Evolutionary conservation across 2,329 filamentous ascomycete genomes (phyloP).

Genomic region (Botrytis medusae): DNA sequence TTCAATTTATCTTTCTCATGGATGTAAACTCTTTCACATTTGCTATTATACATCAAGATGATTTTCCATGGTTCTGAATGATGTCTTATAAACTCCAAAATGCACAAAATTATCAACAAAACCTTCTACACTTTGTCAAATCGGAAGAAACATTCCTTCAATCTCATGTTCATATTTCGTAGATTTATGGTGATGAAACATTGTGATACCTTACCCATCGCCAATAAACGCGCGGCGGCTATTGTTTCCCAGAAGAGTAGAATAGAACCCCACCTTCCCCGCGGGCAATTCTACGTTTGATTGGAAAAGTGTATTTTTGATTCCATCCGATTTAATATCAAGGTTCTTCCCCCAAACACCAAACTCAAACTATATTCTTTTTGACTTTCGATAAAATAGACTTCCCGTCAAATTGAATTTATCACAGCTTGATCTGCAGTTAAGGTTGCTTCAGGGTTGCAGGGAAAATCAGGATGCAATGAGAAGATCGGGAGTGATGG

Average conservation of each 20-base stretch:
- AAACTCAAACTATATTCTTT: neutral
- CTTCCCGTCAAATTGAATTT: neutral
- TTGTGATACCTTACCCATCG: neutral
- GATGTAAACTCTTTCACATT: neutral
- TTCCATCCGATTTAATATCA: neutral
- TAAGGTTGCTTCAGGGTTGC: neutral
- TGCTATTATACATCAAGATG: neutral
- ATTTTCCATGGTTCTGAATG: neutral
- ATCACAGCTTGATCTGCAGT: too few relatives aligned
- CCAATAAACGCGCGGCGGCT: conserved; percentile 12
- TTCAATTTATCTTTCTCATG: neutral
- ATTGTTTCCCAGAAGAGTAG: neutral
- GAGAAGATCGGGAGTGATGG: neutral
- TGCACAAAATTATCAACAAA: neutral
- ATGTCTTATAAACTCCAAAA: neutral
- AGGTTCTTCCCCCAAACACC: neutral
- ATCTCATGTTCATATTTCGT: neutral
- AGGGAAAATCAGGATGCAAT: neutral
- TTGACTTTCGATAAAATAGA: neutral
- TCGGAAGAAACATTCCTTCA: neutral
- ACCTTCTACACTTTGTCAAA: neutral
- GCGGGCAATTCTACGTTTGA: neutral
- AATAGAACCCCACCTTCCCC: neutral
- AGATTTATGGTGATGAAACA: neutral
- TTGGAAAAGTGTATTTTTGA: neutral